Conservation (phyloP, 768 basidiomycete genomes). For the Leccinum imitatum region DNA sequence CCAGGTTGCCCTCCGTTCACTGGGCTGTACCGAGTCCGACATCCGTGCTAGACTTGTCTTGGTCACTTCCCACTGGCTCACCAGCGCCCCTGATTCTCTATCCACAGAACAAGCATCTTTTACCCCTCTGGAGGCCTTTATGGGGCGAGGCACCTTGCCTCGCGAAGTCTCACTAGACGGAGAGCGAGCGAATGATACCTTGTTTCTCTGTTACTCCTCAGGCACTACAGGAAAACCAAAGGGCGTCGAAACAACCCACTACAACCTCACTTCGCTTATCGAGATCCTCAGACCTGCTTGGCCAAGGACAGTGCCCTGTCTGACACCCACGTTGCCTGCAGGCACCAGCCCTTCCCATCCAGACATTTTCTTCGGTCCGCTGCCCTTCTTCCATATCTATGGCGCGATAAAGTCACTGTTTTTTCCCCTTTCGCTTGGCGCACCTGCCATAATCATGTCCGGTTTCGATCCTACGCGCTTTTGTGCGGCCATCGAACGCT, state of each 20-base stretch:
- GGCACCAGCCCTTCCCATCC: conserved; percentile 2
- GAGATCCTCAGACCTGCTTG: conserved; percentile 49
- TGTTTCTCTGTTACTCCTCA: conserved; percentile 60
- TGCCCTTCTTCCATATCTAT: conserved; percentile 61
- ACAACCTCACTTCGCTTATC: conserved; percentile 63
- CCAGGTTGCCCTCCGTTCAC: conserved; percentile 51
- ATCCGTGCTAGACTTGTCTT: conserved; percentile 58
- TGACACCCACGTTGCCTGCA: conserved; percentile 14
- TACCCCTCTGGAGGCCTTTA: conserved; percentile 46
- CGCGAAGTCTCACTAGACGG: conserved; percentile 59
- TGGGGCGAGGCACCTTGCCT: conserved; percentile 46
- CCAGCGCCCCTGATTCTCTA: conserved; percentile 31
- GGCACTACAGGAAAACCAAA: conserved; percentile 83
- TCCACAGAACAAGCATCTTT: conserved; percentile 36
- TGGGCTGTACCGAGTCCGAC: conserved; percentile 47
- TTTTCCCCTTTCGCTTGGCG: conserved; percentile 51
- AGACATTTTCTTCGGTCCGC: conserved; percentile 59
- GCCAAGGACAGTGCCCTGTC: conserved; percentile 22
- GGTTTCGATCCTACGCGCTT: conserved; percentile 73
- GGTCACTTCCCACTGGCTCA: conserved; percentile 48
- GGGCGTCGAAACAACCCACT: conserved; percentile 66
- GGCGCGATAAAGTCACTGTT: conserved; percentile 63
- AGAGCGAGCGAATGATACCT: conserved; percentile 53
- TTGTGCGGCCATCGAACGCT: conserved; percentile 62
- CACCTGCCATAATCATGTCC: conserved; percentile 55